phyloP scores from a whole-genome alignment of 169 alveolate species.

The Amoebophrya sp. region DNA sequence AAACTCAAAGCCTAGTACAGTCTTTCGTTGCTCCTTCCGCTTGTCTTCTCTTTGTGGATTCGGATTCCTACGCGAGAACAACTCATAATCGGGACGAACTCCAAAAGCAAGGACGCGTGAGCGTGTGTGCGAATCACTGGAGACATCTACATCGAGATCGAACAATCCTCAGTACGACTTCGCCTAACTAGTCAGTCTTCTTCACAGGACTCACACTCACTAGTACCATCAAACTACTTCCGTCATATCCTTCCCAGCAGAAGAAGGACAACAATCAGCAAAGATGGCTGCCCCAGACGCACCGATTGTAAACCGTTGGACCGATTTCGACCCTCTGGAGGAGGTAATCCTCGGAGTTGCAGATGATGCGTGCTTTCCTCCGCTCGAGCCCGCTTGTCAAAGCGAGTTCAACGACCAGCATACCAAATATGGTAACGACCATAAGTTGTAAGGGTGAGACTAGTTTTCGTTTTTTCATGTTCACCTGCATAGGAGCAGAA shows the following conservation, averaged over 20 bases:
- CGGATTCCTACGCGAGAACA: not conserved
- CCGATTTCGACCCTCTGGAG: constrained; percentile 37
- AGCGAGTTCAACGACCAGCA: constrained; percentile 35
- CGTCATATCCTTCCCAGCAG: not conserved
- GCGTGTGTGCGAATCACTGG: not conserved
- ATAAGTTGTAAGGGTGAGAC: too few species aligned
- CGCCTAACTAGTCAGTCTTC: not conserved
- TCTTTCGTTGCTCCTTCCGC: too few species aligned
- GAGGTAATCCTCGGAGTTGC: constrained; percentile 33
- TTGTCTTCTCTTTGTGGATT: not conserved
- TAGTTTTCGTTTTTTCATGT: too few species aligned
- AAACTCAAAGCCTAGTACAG: too few species aligned
- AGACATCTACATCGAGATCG: not conserved
- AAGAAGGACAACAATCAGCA: not conserved
- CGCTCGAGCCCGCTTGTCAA: constrained; percentile 36
- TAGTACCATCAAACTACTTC: not conserved
- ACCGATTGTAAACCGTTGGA: constrained; percentile 30
- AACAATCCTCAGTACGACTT: not conserved
- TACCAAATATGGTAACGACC: constrained; percentile 35
- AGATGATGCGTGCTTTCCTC: constrained; percentile 34
- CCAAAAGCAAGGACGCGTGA: not conserved
- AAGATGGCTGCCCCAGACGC: not conserved
- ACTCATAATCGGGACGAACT: not conserved
- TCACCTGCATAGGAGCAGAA: too few species aligned
- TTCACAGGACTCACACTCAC: not conserved